phyloP scores from a whole-genome alignment of 2,329 filamentous ascomycete genomes.

The Penicillium sp. region DNA sequence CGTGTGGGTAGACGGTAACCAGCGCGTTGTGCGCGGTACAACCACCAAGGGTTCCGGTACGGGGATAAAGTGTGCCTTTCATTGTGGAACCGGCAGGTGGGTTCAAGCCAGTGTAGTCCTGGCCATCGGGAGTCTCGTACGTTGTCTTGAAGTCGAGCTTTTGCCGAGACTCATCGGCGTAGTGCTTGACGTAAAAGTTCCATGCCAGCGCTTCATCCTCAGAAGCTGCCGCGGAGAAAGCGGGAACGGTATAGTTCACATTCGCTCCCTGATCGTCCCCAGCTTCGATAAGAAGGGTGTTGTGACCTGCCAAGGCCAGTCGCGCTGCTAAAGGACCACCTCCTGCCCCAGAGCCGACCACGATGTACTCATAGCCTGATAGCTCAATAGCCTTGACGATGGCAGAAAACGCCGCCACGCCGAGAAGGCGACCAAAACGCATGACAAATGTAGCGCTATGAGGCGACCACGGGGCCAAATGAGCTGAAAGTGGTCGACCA shows the following conservation, averaged over 20 bases:
- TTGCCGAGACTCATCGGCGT: conserved; percentile 25
- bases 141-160: conserved; percentile 33
- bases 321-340: conserved; percentile 32
- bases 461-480: background rate
- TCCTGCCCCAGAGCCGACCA: conserved; percentile 32
- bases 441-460: background rate
- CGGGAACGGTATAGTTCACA: conserved; percentile 25
- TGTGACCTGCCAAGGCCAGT: conserved; percentile 30
- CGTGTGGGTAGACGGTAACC: conserved; percentile 51
- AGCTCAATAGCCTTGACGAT: conserved; percentile 18
- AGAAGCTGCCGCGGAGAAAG: conserved; percentile 22
- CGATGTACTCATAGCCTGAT: conserved; percentile 33
- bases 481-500: background rate
- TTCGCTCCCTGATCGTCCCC: conserved; percentile 30
- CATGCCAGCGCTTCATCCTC: conserved; percentile 27
- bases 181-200: conserved; percentile 34
- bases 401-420: conserved; percentile 12
- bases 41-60: conserved; percentile 50
- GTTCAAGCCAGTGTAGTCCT: conserved; percentile 46
- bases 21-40: conserved; percentile 56
- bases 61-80: conserved; percentile 52
- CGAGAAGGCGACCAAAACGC: conserved; percentile 7
- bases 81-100: conserved; percentile 46
- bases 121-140: conserved; percentile 40
- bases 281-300: conserved; percentile 33